Percentiles rank a stretch among this genome's conserved stretches.
These are phyloP conservation scores for Boletus subparvulus DNA, from an alignment of 768 basidiomycete species.

Conservation along the genomic window DNA sequence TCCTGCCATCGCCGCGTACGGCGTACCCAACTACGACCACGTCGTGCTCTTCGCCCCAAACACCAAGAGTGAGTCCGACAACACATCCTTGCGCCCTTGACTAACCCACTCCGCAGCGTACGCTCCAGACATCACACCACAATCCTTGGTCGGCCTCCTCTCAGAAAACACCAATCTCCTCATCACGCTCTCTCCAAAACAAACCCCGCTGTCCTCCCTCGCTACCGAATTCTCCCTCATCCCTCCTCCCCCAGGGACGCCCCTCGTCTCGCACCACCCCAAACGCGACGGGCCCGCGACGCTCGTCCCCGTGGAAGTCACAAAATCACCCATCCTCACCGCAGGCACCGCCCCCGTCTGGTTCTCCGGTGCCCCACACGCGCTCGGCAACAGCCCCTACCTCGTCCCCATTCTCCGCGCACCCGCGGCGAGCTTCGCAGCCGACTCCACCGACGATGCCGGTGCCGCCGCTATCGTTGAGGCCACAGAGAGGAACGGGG, in stretches of 20 bases:
- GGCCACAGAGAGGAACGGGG: constrained; percentile 70
- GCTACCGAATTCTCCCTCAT: constrained; percentile 91
- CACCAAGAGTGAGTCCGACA: constrained; percentile 64
- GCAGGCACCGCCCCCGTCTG: constrained; percentile 59
- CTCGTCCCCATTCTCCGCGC: constrained; percentile 81
- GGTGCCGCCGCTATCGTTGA: constrained; percentile 65
- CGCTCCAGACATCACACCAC: constrained; percentile 75
- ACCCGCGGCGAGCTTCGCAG: constrained; percentile 71
- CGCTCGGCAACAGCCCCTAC: constrained; percentile 70
- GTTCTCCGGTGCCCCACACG: constrained; percentile 72
- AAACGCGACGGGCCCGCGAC: constrained; percentile 62
- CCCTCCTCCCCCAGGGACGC: constrained; percentile 80
- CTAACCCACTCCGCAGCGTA: constrained; percentile 45
- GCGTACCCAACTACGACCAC: constrained; percentile 76
- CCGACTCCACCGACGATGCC: constrained; percentile 58
- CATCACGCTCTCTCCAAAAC: constrained; percentile 73
- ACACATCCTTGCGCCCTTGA: too few relatives aligned
- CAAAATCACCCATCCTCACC: constrained; percentile 46
- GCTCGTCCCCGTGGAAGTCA: constrained; percentile 62
- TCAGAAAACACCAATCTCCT: constrained; percentile 78
- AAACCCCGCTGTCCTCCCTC: constrained; percentile 71
- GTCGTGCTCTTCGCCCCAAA: constrained; percentile 85
- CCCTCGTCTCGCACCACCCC: constrained; percentile 84
- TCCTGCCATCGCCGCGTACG: constrained; percentile 67
- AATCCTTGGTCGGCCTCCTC: constrained; percentile 72